Evolutionary conservation across 805 yeast species (phyloP), one percentile per base, ranked within the genome.

Genomic region (Torulaspora gathmanii): DNA sequence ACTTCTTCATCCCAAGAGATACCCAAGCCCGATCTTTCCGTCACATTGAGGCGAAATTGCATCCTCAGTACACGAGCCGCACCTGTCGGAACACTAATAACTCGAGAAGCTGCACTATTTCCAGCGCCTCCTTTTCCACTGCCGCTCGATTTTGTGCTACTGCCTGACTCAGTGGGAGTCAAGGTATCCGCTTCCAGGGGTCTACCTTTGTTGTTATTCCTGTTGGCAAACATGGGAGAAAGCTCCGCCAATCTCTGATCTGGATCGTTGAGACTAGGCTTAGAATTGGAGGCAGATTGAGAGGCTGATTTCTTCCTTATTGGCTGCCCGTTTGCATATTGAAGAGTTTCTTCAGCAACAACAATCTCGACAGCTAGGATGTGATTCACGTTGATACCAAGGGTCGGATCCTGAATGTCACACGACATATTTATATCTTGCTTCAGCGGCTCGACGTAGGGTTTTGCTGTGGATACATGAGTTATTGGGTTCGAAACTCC

Each of bases 1-100:
- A 95, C 98, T 65, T 93, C 99, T 61, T 91, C 97, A 65, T 91
- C 97, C 98, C 99, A 93, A 0, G 97, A 85, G 25, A 93, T 87
- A 4, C 99, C 99, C 33, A 93, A 72, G 0, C 99, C 99, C 0
- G 95, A 83, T 48, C 98, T 73, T 61, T 90, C 98, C 2, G 95
- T 85, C 17, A 93, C 67, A 2, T 72, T 71, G n/a, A 91, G 57
- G 53, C 84, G 83, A 68, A 93, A 91, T 64, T 90, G 96, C 97
- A 93, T 93, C 52, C 98, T 71, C 49, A 93, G 70, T 1, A 93
- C 95, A 39, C 99, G 72, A 0, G 99, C 99, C 3, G 95, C 86
- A 12, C 99, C 99, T 0, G 98, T 93, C 2, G 95, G 90, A 0
- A 84, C 78, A 37, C 90, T 89, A 13, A 78, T 71, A 11, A 62